Base-by-base conservation (phyloP, 305 asterid species). In the Solanum hybrid region DNA sequence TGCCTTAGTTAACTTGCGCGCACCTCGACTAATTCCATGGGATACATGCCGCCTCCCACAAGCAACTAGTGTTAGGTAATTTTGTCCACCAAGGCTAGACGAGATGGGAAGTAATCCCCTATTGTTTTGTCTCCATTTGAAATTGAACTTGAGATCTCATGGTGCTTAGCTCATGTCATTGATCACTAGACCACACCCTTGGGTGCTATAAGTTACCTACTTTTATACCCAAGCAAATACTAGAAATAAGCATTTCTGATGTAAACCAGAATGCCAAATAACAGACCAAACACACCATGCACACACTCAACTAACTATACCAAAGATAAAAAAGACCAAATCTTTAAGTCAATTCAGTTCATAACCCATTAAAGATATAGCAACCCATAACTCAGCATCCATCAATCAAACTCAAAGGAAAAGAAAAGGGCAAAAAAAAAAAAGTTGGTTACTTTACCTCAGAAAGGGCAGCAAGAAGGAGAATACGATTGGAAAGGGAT, bases 391-490 rank as follows among this genome's bases (percentile, higher is more conserved):
- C 37, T 20, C 80, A 86, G 26, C 42, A 86, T 86, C 64, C 56
- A 34, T 46, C n/a, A 13, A 79, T 24, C 14, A 40, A 80, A 26
- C 86, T 42, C 71, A 81, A 27, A 87, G 2, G 22, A 71, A 8
- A 16, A 10, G 22, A 73, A 14, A 31, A 34, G 79, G 79, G 6
- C 32, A 22, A 16, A 69, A 35, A 40, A 46, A 5, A 46, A 2
- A 51, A 40, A 73, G 86, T 8, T 80, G 82, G 86, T 75, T 89
- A 2, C 32, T 56, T 69, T 92, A 97, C 99, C 98, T 97, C 96
- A 89, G 99, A 93, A 60, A 97, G 96, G 66, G 99, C 99, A 92
- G 99, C 99, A 66, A 97, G 98, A 79, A 97, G 99, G 60, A 97
- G 96, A 94, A 97, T 93, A 42, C 99, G 96, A 93, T 97, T 97